Percentiles rank a stretch among this genome's conserved stretches.
phyloP scores from a whole-genome alignment of 2,329 filamentous ascomycete genomes.

The Calcarisporium arbuscula region DNA sequence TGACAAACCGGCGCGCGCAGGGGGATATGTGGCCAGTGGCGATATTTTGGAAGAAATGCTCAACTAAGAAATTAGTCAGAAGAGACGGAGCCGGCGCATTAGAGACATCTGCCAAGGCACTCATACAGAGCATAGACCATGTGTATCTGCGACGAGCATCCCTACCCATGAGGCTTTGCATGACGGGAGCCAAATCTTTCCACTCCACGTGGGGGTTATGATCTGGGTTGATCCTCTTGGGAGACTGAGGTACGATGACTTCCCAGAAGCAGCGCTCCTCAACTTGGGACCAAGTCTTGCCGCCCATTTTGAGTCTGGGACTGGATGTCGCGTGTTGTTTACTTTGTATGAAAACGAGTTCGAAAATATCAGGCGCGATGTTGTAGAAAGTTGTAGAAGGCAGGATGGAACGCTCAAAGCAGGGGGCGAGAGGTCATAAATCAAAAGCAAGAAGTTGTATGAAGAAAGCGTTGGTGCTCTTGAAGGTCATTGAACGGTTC shows the following conservation, averaged over 20 bases:
- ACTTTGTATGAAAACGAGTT: too few relatives aligned
- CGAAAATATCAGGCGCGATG: too few relatives aligned
- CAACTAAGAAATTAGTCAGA: conserved; percentile 24
- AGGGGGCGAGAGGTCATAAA: too few relatives aligned
- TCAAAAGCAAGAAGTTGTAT: too few relatives aligned
- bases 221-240: conserved; percentile 20
- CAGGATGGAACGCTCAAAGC: too few relatives aligned
- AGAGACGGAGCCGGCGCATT: not conserved
- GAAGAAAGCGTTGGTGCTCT: too few relatives aligned
- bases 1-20: conserved; percentile 26
- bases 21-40: conserved; percentile 30
- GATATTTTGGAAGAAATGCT: conserved; percentile 40
- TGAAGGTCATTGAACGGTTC: too few relatives aligned
- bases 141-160: conserved; percentile 33
- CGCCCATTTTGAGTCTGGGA: conserved; percentile 34
- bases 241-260: conserved; percentile 28
- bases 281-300: conserved; percentile 40
- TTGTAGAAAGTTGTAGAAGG: too few relatives aligned
- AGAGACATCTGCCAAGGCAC: not conserved
- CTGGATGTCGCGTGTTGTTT: too few relatives aligned
- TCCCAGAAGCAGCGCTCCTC: conserved; percentile 48
- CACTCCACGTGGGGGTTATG: conserved; percentile 22
- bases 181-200: conserved; percentile 29
- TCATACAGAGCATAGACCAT: conserved; percentile 33
- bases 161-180: conserved; percentile 29